Base-by-base conservation (phyloP, 1,139 yeast species). In the Sugiyamaella neomexicana region DNA sequence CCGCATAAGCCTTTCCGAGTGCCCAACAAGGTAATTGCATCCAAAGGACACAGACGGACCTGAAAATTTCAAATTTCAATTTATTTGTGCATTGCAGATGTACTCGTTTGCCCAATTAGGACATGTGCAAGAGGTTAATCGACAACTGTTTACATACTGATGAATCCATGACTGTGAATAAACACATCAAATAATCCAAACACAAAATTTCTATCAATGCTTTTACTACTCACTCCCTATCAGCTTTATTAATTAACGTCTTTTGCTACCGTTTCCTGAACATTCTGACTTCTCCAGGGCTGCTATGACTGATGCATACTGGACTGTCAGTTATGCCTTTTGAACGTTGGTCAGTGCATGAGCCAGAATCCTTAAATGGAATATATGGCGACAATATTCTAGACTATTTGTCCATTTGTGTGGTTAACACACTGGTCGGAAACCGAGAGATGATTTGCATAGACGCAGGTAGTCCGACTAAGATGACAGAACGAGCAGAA, bases 11-110 rank as follows among this genome's bases (percentile, higher is more conserved):
- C n/a, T n/a, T n/a, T n/a, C n/a, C n/a, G n/a, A n/a, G n/a, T n/a
- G n/a, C n/a, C n/a, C n/a, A n/a, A n/a, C n/a, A n/a, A n/a, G n/a
- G n/a, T n/a, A n/a, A n/a, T n/a, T n/a, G n/a, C n/a, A n/a, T n/a
- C 45, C 15, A 41, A 41, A 12, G 23, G 29, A 16, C 17, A 8
- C 25, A 12, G 4, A 20, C 15, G 37, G 16, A n/a, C n/a, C 27
- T n/a, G 39, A 44, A 44, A 44, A 43, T 43, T 43, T n/a, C n/a
- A n/a, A n/a, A n/a, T n/a, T n/a, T n/a, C 46, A 43, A 43, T 43
- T 43, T 43, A 43, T 13, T 32, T 43, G 27, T 31, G 46, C 46
- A 43, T 43, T 43, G 46, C 46, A 43, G 25, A 41, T 15, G 45
- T 15, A 25, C 8, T 27, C 9, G 9, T 20, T 40, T 8, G 43